Evolutionary conservation across 106 monocot species (phyloP), one percentile per base, ranked within the genome.

Genomic region (Vanilla planifolia): DNA sequence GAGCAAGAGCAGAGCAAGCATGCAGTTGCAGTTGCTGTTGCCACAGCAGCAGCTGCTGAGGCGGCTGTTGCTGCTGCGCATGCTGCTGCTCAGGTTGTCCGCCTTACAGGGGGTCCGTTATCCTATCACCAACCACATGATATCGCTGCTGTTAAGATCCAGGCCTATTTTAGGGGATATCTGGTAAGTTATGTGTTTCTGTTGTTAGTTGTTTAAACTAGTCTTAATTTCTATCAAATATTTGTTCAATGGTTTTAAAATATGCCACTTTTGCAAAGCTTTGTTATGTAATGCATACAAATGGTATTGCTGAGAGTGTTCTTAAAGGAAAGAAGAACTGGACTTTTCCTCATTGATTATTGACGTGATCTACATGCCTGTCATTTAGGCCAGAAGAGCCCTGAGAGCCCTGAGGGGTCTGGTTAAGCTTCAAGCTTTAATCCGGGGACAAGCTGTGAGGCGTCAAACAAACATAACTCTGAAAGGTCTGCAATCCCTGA

Each of bases 61-160:
- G 90, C 85, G 9, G 90, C 90, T 5, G 71, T 91, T 45, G 79
- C 79, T 13, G 86, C 91, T 22, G 85, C 85, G 45, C 82, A 82
- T 46, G 90, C 77, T 1, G 90, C 90, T 17, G 85, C 82, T 32
- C 64, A 79, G 26, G 90, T 85, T 26, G 85, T 91, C 14, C 79
- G 85, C 1, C 85, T 91, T 24, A 74, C 82, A 0, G 73, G 71
- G 19, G 53, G 71, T 5, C 65, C 71, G 13, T 26, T 50, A 28
- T 52, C 71, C 22, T 66, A 62, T 57, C 50, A n/a, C 9, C 28
- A 50, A 6, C 32, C 20, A 21, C 42, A 32, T 3, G 85, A 79
- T 30, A 32, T 53, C 15, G 79, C 90, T 4, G 90, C 85, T 1
- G 66, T 69, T 9, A 85, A 61, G 44, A 91, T 91, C 26, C 90